These are phyloP conservation scores for Camellia lanceoleosa DNA, from an alignment of 148 eudicot species.

Conservation along the genomic window DNA sequence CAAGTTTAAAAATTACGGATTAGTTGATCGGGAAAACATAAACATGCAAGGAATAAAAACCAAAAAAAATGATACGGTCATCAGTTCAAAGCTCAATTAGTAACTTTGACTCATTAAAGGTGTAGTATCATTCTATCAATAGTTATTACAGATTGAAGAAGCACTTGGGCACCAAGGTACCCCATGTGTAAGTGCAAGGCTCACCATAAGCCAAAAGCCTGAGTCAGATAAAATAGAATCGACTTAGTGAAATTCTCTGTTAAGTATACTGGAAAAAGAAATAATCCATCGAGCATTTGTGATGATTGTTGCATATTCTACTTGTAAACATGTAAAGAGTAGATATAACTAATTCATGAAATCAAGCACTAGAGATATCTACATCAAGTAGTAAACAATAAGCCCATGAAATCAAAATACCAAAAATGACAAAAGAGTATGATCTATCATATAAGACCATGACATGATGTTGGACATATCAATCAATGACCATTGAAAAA, in stretches of 20 bases:
- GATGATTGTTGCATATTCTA: too few relatives aligned
- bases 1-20: background rate
- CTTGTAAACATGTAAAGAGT: too few relatives aligned
- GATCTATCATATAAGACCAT: background rate
- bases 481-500: background rate
- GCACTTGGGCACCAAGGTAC: background rate
- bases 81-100: background rate
- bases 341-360: background rate
- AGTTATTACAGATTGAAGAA: background rate
- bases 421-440: background rate
- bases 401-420: background rate
- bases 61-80: background rate
- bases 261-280: background rate
- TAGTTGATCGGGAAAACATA: background rate
- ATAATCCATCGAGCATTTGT: background rate
- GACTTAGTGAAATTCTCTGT: background rate
- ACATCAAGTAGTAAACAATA: background rate
- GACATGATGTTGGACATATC: background rate
- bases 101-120: background rate
- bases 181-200: background rate
- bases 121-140: background rate
- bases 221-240: background rate
- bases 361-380: background rate
- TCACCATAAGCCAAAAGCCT: background rate
- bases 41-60: background rate